These are phyloP conservation scores for Phaeoacremonium minimum DNA, from an alignment of 2,329 filamentous ascomycete species.

Conservation along the genomic window DNA sequence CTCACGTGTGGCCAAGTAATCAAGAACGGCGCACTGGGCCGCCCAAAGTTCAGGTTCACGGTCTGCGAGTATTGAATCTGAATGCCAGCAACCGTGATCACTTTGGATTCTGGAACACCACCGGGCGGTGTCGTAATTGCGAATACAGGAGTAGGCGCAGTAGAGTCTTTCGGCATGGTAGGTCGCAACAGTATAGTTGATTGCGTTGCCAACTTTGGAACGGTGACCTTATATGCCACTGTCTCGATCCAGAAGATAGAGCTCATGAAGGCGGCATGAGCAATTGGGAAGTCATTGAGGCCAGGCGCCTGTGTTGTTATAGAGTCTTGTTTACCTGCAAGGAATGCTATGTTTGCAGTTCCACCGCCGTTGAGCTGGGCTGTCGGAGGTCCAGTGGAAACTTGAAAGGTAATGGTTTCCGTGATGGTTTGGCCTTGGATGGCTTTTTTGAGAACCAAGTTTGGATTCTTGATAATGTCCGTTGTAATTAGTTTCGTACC, in stretches of 20 bases:
- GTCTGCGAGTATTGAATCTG: conserved; percentile 8
- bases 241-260: conserved; percentile 6
- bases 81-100: conserved; percentile 3
- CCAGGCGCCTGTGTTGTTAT: too few species aligned
- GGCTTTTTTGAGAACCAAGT: conserved; percentile 19
- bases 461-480: conserved; percentile 22
- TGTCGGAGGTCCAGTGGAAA: conserved; percentile 15
- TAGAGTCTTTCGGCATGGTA: not conserved
- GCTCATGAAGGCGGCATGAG: conserved; percentile 1
- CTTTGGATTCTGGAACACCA: not conserved
- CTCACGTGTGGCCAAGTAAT: conserved; percentile 8
- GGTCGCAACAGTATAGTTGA: not conserved
- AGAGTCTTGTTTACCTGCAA: conserved; percentile 11
- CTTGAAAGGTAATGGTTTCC: conserved; percentile 20
- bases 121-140: not conserved
- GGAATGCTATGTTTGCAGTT: conserved; percentile 23
- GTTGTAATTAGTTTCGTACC: conserved; percentile 28
- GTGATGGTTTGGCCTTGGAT: conserved; percentile 23
- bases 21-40: too few species aligned
- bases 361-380: conserved; percentile 20
- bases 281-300: not conserved
- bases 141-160: not conserved
- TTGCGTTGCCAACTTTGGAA: not conserved
- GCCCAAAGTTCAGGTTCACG: conserved; percentile 5
- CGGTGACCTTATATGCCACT: conserved; percentile 1